Base-by-base conservation (phyloP, 306 rosid species). In the Neltuma alba region DNA sequence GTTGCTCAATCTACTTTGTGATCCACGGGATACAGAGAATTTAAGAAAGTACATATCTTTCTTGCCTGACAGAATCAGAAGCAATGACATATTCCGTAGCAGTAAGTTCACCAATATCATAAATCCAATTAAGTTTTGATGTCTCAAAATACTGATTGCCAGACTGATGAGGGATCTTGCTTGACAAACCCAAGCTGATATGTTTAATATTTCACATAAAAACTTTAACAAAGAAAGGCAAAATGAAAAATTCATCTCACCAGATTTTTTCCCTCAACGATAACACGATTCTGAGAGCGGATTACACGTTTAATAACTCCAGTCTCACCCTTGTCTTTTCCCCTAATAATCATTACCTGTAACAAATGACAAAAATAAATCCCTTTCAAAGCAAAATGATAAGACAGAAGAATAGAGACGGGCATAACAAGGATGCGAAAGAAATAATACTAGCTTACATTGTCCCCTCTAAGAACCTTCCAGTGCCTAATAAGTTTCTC, bases 181-280 rank as follows among this genome's bases (percentile, higher is more conserved):
- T 21, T 3, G n/a, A 18, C 27, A 72, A 48, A 31, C 76, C 31
- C 31, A 72, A 60, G 16, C 9, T 9, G 30, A 20, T 3, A 38
- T 12, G 15, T 74, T 74, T 18, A 16, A 20, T 50, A 23, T 55
- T 55, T 25, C 63, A 55, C 31, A 55, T 10, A 21, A 33, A 54
- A 21, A 37, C 28, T 12, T 65, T 27, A 45, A 33, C 20, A 25
- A 2, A 27, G 36, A 42, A 20, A 55, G 67, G 23, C 12, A 41
- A 28, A 69, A 27, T 0, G 34, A 68, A 0, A 0, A 18, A 36
- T 2, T 44, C 33, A 27, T 28, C 89, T 80, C 78, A 94, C 99
- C 90, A 94, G 83, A 87, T 94, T 94, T 88, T 92, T 94, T 23
- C 99, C 99, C 74, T 92, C 99, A 21, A 94, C 97, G 34, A 94